A percentile compares a stretch with the other conserved stretches of the same genome.
These are phyloP conservation scores for Lipomyces lipofer DNA, from an alignment of 805 yeast genomes.

Conservation along the genomic window DNA sequence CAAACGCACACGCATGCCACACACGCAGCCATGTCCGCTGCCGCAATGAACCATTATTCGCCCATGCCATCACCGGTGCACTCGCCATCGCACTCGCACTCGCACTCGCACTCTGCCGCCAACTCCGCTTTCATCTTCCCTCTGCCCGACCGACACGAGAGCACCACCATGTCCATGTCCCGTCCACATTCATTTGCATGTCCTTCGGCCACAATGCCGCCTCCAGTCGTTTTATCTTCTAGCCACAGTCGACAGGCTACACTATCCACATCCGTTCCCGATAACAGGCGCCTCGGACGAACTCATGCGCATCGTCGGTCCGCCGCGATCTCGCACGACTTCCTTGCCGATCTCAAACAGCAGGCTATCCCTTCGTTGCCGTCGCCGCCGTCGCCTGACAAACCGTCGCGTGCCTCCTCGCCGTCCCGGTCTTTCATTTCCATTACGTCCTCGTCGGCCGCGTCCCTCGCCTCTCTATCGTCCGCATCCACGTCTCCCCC, in stretches of 20 bases:
- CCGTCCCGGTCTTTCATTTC: constrained; percentile 24
- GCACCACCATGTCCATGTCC: neutral
- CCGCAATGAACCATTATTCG: too few species aligned
- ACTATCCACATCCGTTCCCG: neutral
- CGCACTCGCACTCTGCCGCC: too few species aligned
- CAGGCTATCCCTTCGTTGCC: neutral
- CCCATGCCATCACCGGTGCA: neutral
- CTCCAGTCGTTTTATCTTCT: neutral
- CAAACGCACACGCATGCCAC: too few species aligned
- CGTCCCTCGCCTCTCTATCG: constrained; percentile 23
- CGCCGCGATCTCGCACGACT: constrained; percentile 86
- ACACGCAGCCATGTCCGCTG: too few species aligned
- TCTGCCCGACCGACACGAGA: neutral
- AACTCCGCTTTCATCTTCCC: neutral
- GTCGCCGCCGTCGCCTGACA: neutral
- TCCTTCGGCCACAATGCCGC: neutral
- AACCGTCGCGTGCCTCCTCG: constrained; percentile 13
- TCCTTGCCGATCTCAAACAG: constrained; percentile 47
- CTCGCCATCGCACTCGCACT: constrained; percentile 8
- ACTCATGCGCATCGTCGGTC: constrained; percentile 78
- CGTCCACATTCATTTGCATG: neutral
- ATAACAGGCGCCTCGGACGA: constrained; percentile 16
- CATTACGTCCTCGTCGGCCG: constrained; percentile 14
- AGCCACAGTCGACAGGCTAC: neutral
- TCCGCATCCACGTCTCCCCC: constrained; percentile 25